Evolutionary conservation across 176 grass and related monocot species (phyloP), one percentile per base, ranked within the genome.

Genomic region (Tillandsia leiboldiana): DNA sequence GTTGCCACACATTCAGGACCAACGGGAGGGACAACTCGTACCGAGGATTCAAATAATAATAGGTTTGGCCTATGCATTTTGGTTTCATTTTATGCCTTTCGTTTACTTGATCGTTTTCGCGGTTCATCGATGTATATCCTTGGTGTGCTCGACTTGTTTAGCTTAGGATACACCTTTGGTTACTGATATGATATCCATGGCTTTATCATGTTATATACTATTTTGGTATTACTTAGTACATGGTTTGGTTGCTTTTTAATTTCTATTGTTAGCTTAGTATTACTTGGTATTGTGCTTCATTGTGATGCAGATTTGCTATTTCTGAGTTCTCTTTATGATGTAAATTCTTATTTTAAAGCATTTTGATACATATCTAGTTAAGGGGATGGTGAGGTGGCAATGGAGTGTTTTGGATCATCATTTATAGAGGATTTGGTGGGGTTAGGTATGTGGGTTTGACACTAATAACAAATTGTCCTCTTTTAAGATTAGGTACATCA

Each of bases 1-100:
- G 94, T 28, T 99, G 89, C 69, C 90, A 87, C 24, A 87, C 94
- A 71, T 93, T 93, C 76, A 87, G 89, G 82, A 90, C 92, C 63
- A 99, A 99, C 70, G 78, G 84, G 69, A 51, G 26, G 49, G 87
- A 90, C 71, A 88, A 93, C 79, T 87, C 86, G 2, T 63, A 81
- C 79, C 66, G 73, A 1, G 48, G 76, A 26, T 76, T 79, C 82
- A 99, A 97, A 59, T 83, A 79, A 3, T 67, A 3, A 51, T 50
- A 26, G 26, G 17, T 62, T 53, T 51, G 11, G 49, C 26, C 22
- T 49, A 49, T 69, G 50, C 59, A 49, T 28, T 64, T 69, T 79
- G 23, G 26, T 15, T 48, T 14, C 62, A 11, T 24, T 65, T 22
- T 42, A 27, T 65, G 12, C 28, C 18, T 63, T 12, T 26, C 12